Evolutionary conservation across 805 yeast species (phyloP), one percentile per base, ranked within the genome.

Genomic region (Myxozyma udenii): DNA sequence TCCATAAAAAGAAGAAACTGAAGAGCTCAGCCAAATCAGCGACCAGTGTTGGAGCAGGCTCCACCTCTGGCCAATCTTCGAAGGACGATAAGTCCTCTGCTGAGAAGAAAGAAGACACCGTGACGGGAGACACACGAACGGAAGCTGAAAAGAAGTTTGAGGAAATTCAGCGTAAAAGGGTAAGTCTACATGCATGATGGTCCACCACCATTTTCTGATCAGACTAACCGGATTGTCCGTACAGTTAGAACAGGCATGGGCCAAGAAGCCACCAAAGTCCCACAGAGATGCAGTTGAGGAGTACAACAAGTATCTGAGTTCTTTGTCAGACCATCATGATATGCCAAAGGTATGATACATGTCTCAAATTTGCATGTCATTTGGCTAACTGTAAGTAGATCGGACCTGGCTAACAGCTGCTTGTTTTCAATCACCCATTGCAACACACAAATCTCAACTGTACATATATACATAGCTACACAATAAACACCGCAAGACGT

Each of bases 281-380:
- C 61, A 58, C 48, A 47, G 59, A 19, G 60, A 62, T 33, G 48
- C 53, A 25, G 51, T 62, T 1, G 52, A 62, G 35, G 66, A 62
- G 36, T 62, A 63, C 44, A 62, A 62, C 46, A 44, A 56, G 24
- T 62, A 63, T 39, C 48, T 62, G 19, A 46, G 54, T 37, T 45
- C 51, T 22, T 50, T 62, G 14, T 59, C 57, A 6, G 65, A 62
- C 25, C 66, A 62, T 41, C 44, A 62, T 35, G 65, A 62, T 19
- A 61, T 62, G 65, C 65, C 65, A 4, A 60, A 58, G 49, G 61
- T 60, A 42, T n/a, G 48, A 16, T 19, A 4, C 6, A 12, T 38
- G 11, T 38, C 6, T 4, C n/a, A n/a, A n/a, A n/a, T n/a, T n/a
- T n/a, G n/a, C n/a, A 14, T 23, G 3, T 23, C 9, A 2, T 7